These are phyloP conservation scores for Phytophthora palmivora DNA, from an alignment of 352 stramenopile species.

Conservation along the genomic window DNA sequence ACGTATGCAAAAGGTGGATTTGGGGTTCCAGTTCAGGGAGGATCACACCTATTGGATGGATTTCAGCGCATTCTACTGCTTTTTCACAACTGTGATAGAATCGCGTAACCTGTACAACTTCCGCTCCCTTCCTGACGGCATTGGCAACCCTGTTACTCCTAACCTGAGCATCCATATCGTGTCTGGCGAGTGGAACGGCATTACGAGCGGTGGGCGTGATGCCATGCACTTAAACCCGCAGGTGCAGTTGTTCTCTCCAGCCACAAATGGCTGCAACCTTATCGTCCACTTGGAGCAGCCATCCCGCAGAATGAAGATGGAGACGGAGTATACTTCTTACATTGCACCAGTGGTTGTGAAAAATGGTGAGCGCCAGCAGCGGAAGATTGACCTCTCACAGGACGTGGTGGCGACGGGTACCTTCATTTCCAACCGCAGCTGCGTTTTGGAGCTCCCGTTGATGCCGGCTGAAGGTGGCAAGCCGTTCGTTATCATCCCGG, in stretches of 20 bases:
- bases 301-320: slow-evolving; percentile 76
- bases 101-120: slow-evolving; percentile 90
- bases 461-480: slow-evolving; percentile 47
- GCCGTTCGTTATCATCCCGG: slow-evolving; percentile 71
- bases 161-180: slow-evolving; percentile 79
- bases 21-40: slow-evolving; percentile 82
- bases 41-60: slow-evolving; percentile 88
- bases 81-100: slow-evolving; percentile 80
- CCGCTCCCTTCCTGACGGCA: slow-evolving; percentile 60
- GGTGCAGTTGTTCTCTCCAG: slow-evolving; percentile 79
- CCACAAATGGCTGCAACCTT: slow-evolving; percentile 56
- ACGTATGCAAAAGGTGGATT: slow-evolving; percentile 75
- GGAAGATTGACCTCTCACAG: slow-evolving; percentile 84
- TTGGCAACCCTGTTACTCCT: slow-evolving; percentile 64
- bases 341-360: slow-evolving; percentile 83
- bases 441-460: slow-evolving; percentile 61
- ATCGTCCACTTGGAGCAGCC: slow-evolving; percentile 77
- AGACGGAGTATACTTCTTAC: slow-evolving; percentile 77
- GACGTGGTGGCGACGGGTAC: slow-evolving; percentile 83
- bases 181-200: slow-evolving; percentile 80
- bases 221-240: slow-evolving; percentile 90
- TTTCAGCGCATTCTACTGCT: slow-evolving; percentile 79
- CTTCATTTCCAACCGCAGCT: slow-evolving; percentile 89
- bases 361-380: slow-evolving; percentile 64
- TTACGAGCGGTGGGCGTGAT: slow-evolving; percentile 78